Base-by-base conservation (phyloP, 1,139 yeast species). In the Nematodospora anomalae region DNA sequence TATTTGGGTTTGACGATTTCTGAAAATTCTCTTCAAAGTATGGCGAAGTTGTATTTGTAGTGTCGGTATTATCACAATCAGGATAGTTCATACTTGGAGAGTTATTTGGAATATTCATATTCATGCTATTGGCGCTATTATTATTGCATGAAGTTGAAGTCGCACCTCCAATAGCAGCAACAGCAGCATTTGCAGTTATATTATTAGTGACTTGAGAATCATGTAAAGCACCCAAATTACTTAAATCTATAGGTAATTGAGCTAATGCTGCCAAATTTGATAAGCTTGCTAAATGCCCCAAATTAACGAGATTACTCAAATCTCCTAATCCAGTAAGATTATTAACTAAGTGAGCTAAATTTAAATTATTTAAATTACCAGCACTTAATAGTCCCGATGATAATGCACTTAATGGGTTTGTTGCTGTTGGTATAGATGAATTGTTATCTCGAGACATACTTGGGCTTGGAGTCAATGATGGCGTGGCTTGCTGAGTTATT, bases 361-460 rank as follows among this genome's bases (percentile, higher is more conserved):
- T 71, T 43, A 71, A 52, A 45, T 70, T 71, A 44, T 71, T 70
- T 42, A 71, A 53, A 46, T 69, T 69, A 3, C 76, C 76, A 2
- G 76, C 76, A 40, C 59, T 60, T 16, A 71, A 51, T 12, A 69
- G 44, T 6, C 50, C 49, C 3, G 49, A 37, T 3, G 48, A 33
- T 16, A 44, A 32, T 13, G 49, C 47, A 33, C 34, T 33, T 16
- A 39, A 30, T 21, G 46, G 45, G 16, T 43, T 49, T 6, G 44
- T 32, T 10, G 39, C 37, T 14, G 52, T 37, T 34, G 25, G 28
- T 4, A 26, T 9, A n/a, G n/a, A n/a, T 15, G 26, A 10, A 15
- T 22, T 16, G 16, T 23, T 10, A 8, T 22, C 13, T 11, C 8
- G 28, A 9, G 33, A 4, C 9, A 14, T n/a, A n/a, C 10, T 32